phyloP scores from a whole-genome alignment of 2,329 filamentous ascomycete species.

The Westerdykella sp. region DNA sequence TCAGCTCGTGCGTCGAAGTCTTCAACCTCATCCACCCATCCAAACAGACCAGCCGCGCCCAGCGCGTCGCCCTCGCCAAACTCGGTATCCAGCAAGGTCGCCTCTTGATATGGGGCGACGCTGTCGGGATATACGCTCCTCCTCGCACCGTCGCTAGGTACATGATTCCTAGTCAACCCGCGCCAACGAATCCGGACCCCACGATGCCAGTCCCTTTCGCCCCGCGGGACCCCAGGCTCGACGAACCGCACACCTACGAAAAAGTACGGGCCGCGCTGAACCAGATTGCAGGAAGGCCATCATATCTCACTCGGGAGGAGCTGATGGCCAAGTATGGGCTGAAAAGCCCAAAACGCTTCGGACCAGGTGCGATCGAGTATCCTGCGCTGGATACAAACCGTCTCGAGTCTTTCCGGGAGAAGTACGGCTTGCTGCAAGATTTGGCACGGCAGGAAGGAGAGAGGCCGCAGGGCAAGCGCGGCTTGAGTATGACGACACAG shows the following conservation, averaged over 20 bases:
- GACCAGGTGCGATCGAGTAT: slow-evolving; percentile 25
- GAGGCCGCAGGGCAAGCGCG: slow-evolving; percentile 29
- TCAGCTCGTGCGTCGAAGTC: slow-evolving; percentile 44
- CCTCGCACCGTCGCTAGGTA: slow-evolving; percentile 39
- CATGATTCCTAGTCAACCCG: slow-evolving; percentile 42
- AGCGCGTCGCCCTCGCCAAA: slow-evolving; percentile 40
- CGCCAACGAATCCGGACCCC: slow-evolving; percentile 41
- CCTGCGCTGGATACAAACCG: slow-evolving; percentile 41
- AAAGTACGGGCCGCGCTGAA: slow-evolving; percentile 38
- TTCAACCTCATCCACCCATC: slow-evolving; percentile 43
- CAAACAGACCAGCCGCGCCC: slow-evolving; percentile 38
- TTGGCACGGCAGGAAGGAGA: slow-evolving; percentile 24
- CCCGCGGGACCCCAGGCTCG: slow-evolving; percentile 38
- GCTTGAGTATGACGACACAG: slow-evolving; percentile 29
- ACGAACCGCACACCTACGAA: slow-evolving; percentile 34
- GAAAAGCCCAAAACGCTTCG: slow-evolving; percentile 40
- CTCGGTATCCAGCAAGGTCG: slow-evolving; percentile 45
- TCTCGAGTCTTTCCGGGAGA: slow-evolving; percentile 43
- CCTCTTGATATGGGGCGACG: slow-evolving; percentile 45
- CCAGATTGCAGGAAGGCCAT: slow-evolving; percentile 42
- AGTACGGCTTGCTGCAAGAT: slow-evolving; percentile 39
- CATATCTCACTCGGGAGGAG: slow-evolving; percentile 35
- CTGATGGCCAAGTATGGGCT: slow-evolving; percentile 44
- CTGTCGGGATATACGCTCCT: slow-evolving; percentile 41
- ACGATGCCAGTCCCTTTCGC: slow-evolving; percentile 42